Base-by-base conservation (phyloP, 768 basidiomycete genomes). In the Symmetrospora coprosmae region DNA sequence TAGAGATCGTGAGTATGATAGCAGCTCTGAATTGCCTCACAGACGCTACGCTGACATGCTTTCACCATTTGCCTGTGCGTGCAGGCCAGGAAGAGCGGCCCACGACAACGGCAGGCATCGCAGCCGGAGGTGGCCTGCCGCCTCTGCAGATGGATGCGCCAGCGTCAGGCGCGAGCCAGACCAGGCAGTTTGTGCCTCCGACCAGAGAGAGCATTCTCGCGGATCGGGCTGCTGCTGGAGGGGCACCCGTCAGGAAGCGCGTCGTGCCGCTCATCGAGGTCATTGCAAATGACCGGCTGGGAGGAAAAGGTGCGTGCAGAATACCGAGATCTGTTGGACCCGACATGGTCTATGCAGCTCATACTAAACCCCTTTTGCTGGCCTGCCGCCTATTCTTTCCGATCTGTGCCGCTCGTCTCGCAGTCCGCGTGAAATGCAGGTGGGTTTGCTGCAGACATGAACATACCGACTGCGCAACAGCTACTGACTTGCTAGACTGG, bases 281-380 rank as follows among this genome's bases (percentile, higher is more conserved):
- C 21, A 50, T 60, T 19, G 64, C 64, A 23, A 65, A 65, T 34
- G 64, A 65, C 39, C 28, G 64, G 21, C 41, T 65, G 64, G 64
- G 64, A 25, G 62, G 64, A 16, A 65, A 65, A 62, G 63, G 63
- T 64, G n/a, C 27, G 62, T 35, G 4, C 34, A 13, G 14, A 33
- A 14, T 34, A 7, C 14, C 14, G 37, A 19, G 23, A 19, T 19
- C 4, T 23, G 31, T 55, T 27, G 14, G 8, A 14, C 23, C 35
- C 19, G 30, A 60, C 14, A 7, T 39, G 11, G 7, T 2, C n/a
- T n/a, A n/a, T n/a, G n/a, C n/a, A n/a, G n/a, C n/a, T n/a, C n/a
- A n/a, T n/a, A n/a, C n/a, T n/a, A n/a, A n/a, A n/a, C n/a, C 38
- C 13, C 38, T 39, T n/a, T 39, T n/a, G 14, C 38, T 39, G 38